These are phyloP conservation scores for Rhododendron williamsianum DNA, from an alignment of 148 eudicot genomes.

Conservation along the genomic window DNA sequence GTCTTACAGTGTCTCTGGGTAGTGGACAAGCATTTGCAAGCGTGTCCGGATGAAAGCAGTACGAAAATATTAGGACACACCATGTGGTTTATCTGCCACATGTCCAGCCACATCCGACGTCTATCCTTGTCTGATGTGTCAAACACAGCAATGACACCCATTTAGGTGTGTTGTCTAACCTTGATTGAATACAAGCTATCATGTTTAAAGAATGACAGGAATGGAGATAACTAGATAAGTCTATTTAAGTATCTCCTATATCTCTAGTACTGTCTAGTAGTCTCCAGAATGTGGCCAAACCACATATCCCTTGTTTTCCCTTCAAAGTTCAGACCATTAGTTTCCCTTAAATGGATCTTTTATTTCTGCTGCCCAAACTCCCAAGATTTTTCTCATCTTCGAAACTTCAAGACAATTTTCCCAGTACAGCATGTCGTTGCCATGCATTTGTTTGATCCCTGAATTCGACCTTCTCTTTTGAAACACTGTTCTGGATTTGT, in stretches of 20 bases:
- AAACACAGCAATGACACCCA: not conserved
- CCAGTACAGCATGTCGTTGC: not conserved
- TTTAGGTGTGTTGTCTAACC: not conserved
- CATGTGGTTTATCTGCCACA: not conserved
- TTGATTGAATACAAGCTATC: not conserved
- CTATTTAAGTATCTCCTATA: not conserved
- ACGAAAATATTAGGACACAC: not conserved
- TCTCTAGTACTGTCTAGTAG: not conserved
- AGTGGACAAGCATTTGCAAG: not conserved
- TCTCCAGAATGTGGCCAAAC: not conserved
- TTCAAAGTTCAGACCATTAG: not conserved
- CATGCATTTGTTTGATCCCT: not conserved
- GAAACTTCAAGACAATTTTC: not conserved
- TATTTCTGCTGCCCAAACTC: not conserved
- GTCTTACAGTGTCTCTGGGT: not conserved
- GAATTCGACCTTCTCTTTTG: not conserved
- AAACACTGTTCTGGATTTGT: not conserved
- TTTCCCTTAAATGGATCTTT: not conserved
- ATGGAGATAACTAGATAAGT: not conserved
- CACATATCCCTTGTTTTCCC: not conserved
- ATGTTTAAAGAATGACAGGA: not conserved
- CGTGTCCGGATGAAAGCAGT: not conserved
- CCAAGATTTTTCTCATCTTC: not conserved
- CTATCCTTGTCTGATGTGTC: not conserved
- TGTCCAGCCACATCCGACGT: not conserved